Percentiles rank a stretch among this genome's conserved stretches.
phyloP scores from a whole-genome alignment of 345 rosid species.

The Isatis tinctoria region DNA sequence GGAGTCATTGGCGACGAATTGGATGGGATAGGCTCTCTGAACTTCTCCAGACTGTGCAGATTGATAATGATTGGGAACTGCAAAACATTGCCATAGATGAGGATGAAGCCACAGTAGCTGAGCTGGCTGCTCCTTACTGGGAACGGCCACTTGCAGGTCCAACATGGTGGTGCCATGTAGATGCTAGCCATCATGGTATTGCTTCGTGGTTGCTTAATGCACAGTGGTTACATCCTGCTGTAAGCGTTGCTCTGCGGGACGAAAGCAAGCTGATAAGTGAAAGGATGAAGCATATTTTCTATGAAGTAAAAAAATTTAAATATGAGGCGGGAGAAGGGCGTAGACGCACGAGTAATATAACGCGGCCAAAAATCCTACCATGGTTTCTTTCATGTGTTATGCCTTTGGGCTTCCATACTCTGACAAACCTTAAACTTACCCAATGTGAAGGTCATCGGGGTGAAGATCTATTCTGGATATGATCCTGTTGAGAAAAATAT shows the following conservation, averaged over 20 bases:
- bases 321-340: too few species aligned
- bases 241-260: conserved; percentile 44
- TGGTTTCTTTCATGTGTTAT: too few species aligned
- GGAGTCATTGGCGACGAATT: conserved; percentile 44
- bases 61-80: conserved; percentile 33
- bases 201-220: conserved; percentile 49
- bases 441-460: too few species aligned
- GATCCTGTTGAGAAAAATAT: too few species aligned
- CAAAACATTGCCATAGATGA: conserved; percentile 23
- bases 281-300: conserved; percentile 54
- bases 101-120: conserved; percentile 44
- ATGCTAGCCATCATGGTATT: conserved; percentile 40
- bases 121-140: conserved; percentile 52
- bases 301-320: too few species aligned
- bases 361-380: too few species aligned
- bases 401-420: too few species aligned
- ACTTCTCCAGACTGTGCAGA: conserved; percentile 43
- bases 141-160: conserved; percentile 48
- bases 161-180: conserved; percentile 65
- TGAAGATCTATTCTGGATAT: too few species aligned
- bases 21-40: conserved; percentile 50
- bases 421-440: too few species aligned
- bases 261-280: conserved; percentile 56
- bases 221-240: conserved; percentile 57
- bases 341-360: too few species aligned